A percentile compares a stretch with the other conserved stretches of the same genome.
These are phyloP conservation scores for Debaryomyces psychrophilus DNA, from an alignment of 1,139 yeast species.

Conservation along the genomic window DNA sequence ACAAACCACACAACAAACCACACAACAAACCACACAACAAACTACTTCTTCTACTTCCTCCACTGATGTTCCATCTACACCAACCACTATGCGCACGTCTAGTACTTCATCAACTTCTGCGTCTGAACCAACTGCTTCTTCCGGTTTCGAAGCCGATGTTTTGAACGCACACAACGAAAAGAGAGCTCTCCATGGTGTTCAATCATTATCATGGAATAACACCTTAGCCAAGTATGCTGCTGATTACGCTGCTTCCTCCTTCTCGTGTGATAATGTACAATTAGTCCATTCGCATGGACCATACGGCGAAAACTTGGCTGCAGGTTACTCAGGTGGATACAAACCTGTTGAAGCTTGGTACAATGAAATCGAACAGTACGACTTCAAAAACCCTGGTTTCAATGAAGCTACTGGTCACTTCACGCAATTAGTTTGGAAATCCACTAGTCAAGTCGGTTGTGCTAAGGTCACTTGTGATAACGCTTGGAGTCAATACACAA, in stretches of 20 bases:
- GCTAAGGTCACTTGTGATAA: conserved; percentile 56
- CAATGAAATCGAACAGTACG: conserved; percentile 56
- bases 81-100: conserved; percentile 24
- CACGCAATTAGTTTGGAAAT: conserved; percentile 71
- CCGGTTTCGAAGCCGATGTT: conserved; percentile 35
- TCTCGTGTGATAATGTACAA: conserved; percentile 57
- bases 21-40: neutral
- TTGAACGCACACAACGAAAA: conserved; percentile 54
- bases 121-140: conserved; percentile 18
- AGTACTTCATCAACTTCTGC: conserved; percentile 25
- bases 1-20: conserved; percentile 10
- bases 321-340: conserved; percentile 50
- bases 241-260: conserved; percentile 43
- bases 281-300: conserved; percentile 54
- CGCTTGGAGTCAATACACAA: conserved; percentile 58
- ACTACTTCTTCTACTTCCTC: conserved; percentile 17
- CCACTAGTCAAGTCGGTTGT: conserved; percentile 61
- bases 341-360: conserved; percentile 70
- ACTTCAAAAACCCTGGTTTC: conserved; percentile 49
- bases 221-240: conserved; percentile 52
- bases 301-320: conserved; percentile 66
- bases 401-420: conserved; percentile 60
- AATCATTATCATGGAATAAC: conserved; percentile 50
- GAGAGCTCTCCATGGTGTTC: conserved; percentile 58
- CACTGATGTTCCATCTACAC: conserved; percentile 20